Evolutionary conservation across 2,329 filamentous ascomycete genomes (phyloP).

Genomic region (Drechslerella dactyloides): DNA sequence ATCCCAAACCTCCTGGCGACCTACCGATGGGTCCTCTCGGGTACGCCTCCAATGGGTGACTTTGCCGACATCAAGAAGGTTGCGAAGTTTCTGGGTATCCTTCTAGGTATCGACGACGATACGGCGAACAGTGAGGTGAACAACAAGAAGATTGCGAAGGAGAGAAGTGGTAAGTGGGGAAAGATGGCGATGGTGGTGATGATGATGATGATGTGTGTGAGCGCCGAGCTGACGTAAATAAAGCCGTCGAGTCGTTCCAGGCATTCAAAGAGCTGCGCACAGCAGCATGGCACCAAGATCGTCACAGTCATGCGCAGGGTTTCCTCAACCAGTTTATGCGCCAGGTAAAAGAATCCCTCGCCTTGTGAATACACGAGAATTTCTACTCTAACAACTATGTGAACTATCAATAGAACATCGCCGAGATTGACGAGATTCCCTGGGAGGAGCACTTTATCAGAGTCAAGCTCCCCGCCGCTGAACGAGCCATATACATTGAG

Average conservation of each 20-base stretch:
- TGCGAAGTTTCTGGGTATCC: constrained; percentile 64
- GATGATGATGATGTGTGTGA: neutral
- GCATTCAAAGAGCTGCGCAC: constrained; percentile 63
- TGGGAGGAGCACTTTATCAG: constrained; percentile 60
- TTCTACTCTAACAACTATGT: constrained; percentile 33
- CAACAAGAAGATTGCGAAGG: constrained; percentile 59
- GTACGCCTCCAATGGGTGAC: constrained; percentile 66
- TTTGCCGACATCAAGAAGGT: constrained; percentile 68
- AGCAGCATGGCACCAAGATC: constrained; percentile 62
- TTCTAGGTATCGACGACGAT: constrained; percentile 65
- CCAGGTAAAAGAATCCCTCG: constrained; percentile 41
- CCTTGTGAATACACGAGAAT: neutral
- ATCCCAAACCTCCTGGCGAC: constrained; percentile 62
- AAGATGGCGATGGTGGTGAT: constrained; percentile 45
- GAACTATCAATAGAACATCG: constrained; percentile 56
- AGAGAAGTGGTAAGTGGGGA: constrained; percentile 60
- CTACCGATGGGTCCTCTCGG: constrained; percentile 69
- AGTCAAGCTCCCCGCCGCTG: constrained; percentile 60
- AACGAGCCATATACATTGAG: constrained; percentile 65
- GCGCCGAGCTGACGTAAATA: constrained; percentile 51
- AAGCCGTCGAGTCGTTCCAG: constrained; percentile 65
- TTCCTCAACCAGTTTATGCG: constrained; percentile 63
- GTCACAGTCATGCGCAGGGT: constrained; percentile 63
- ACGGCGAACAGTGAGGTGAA: constrained; percentile 61
- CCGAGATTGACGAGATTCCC: constrained; percentile 61